Evolutionary conservation across 1,284 basidiomycete species (phyloP).

Genomic region (Athelia psychrophila): DNA sequence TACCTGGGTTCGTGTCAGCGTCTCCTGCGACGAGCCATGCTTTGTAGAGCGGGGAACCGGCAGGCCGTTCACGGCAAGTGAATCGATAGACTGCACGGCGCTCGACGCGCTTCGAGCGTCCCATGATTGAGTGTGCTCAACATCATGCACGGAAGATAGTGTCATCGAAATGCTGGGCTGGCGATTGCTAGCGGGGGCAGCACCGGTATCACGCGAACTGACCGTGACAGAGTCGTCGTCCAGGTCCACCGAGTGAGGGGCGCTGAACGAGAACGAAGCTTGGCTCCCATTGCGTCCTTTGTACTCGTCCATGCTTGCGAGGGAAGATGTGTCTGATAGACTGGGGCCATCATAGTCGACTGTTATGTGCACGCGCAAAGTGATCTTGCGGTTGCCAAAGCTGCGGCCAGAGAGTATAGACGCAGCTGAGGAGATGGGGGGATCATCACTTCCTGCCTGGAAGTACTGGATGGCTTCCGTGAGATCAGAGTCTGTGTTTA

Average conservation of each 20-base stretch:
- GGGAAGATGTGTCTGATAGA: constrained; percentile 81
- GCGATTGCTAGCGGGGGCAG: not conserved
- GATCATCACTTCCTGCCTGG: constrained; percentile 66
- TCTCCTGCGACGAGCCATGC: not conserved
- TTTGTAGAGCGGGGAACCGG: constrained; percentile 3
- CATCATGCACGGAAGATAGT: not conserved
- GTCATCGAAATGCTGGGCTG: not conserved
- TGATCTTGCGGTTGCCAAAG: constrained; percentile 67
- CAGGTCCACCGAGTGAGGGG: constrained; percentile 35
- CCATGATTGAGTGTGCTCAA: not conserved
- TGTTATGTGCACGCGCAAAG: constrained; percentile 68
- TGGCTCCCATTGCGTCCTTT: constrained; percentile 57
- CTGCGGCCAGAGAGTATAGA: constrained; percentile 75
- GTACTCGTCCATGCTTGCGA: constrained; percentile 75
- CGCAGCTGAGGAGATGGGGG: constrained; percentile 61
- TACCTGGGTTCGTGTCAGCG: constrained; percentile 5
- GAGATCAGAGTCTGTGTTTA: constrained; percentile 71
- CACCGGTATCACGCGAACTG: constrained; percentile 60
- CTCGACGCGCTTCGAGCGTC: not conserved
- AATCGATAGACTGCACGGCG: constrained; percentile 2
- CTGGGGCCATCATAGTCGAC: constrained; percentile 91
- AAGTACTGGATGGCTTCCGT: constrained; percentile 87
- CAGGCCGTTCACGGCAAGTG: not conserved
- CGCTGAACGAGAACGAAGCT: constrained; percentile 48
- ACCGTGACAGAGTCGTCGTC: constrained; percentile 75